A percentile compares a stretch with the other conserved stretches of the same genome.
Conservation (phyloP, 441 rosid genomes). For the Hypseocharis bilobata region DNA sequence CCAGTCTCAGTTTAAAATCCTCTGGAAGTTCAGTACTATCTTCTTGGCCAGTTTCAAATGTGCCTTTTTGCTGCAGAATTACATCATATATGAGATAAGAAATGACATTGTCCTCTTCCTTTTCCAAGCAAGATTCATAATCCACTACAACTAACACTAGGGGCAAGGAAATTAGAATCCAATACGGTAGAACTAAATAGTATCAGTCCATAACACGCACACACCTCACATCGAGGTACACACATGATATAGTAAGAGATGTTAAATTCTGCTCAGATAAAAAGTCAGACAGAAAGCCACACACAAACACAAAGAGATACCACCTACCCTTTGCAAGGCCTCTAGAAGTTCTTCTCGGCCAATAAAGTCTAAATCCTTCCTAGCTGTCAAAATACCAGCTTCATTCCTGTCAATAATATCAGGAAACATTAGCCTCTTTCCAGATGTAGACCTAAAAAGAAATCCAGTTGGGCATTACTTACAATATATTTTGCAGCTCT, state of each 20-base stretch:
- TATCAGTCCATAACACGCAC: not conserved
- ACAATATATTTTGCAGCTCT: constrained; percentile 95
- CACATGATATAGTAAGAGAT: not conserved
- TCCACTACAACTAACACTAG: not conserved
- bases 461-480: constrained; percentile 15
- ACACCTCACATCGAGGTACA: not conserved
- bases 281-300: not conserved
- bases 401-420: constrained; percentile 56
- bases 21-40: constrained; percentile 76
- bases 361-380: constrained; percentile 82
- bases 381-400: constrained; percentile 95
- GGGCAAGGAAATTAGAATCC: constrained; percentile 1
- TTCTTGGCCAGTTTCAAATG: constrained; percentile 96
- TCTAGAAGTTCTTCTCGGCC: constrained; percentile 84
- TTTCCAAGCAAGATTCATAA: not conserved
- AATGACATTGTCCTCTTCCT: not conserved
- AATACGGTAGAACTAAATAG: not conserved
- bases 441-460: constrained; percentile 6
- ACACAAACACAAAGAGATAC: constrained; percentile 8
- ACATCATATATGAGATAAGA: constrained; percentile 17
- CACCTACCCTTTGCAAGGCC: constrained; percentile 77
- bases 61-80: constrained; percentile 79
- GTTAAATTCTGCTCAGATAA: not conserved
- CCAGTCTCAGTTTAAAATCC: constrained; percentile 75
- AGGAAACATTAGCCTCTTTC: constrained; percentile 26